A percentile compares a stretch with the other conserved stretches of the same genome.
Conservation (phyloP, 2,329 filamentous ascomycete genomes). For the Aurifilum marmelostoma region DNA sequence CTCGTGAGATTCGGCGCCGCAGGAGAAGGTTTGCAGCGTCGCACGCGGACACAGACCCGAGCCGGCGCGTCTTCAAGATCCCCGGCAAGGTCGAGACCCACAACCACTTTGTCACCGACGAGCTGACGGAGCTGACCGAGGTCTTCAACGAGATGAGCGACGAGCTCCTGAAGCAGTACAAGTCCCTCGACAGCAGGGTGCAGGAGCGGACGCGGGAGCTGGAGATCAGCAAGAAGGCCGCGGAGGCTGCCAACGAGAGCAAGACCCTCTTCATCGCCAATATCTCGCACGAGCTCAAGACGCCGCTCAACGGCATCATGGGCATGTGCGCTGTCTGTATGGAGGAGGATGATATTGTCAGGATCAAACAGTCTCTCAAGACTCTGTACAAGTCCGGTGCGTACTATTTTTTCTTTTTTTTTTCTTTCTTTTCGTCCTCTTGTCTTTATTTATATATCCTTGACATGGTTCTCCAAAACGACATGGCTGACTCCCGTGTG, state of each 20-base stretch:
- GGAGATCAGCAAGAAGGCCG: constrained; percentile 87
- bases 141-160: constrained; percentile 96
- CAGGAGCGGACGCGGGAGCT: constrained; percentile 80
- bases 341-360: constrained; percentile 79
- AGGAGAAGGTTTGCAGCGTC: constrained; percentile 35
- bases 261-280: constrained; percentile 98
- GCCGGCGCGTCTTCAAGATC: constrained; percentile 73
- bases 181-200: constrained; percentile 81
- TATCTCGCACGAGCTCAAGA: constrained; percentile 86
- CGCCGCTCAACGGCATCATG: constrained; percentile 91
- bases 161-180: constrained; percentile 85
- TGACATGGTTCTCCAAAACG: too few species aligned
- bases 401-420: background rate
- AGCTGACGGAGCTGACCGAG: constrained; percentile 78
- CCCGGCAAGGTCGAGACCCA: constrained; percentile 78
- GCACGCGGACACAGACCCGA: constrained; percentile 43
- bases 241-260: constrained; percentile 93
- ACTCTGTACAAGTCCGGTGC: constrained; percentile 82
- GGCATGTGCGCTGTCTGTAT: constrained; percentile 94
- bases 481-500: background rate
- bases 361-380: constrained; percentile 81
- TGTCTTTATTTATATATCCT: too few species aligned
- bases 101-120: constrained; percentile 78
- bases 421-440: background rate
- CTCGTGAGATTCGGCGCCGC: constrained; percentile 40